A percentile compares a stretch with the other conserved stretches of the same genome.
phyloP scores from a whole-genome alignment of 306 rosid species.

The Mimosa pudica region DNA sequence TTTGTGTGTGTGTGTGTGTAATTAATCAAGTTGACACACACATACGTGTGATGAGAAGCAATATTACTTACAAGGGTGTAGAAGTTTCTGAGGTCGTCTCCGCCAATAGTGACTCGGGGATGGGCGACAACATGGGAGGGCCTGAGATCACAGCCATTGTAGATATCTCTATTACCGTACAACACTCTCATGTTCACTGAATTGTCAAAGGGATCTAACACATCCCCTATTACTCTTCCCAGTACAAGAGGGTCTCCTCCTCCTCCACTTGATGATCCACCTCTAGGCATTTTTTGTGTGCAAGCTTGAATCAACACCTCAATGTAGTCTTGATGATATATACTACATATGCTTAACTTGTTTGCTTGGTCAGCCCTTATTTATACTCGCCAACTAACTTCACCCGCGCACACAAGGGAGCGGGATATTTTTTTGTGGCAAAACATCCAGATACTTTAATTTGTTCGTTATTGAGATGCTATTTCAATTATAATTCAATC shows the following conservation, averaged over 20 bases:
- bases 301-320: neutral
- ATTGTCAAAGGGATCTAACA: constrained; percentile 41
- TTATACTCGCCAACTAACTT: neutral
- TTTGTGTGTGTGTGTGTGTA: no score
- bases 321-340: neutral
- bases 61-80: constrained; percentile 33
- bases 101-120: constrained; percentile 45
- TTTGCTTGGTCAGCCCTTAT: neutral
- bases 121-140: constrained; percentile 41
- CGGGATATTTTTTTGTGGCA: neutral
- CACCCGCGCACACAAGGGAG: neutral
- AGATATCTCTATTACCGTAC: constrained; percentile 34
- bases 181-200: constrained; percentile 30
- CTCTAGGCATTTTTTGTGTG: neutral
- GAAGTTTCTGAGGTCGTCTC: constrained; percentile 45
- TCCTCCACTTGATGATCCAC: neutral
- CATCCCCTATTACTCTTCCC: constrained; percentile 51
- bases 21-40: no score
- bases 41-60: no score
- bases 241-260: constrained; percentile 42
- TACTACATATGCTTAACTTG: neutral
- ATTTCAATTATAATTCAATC: neutral
- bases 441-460: no score
- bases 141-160: constrained; percentile 43
- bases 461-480: neutral